Base-by-base conservation (phyloP, 2,329 filamentous ascomycete species). In the Colletotrichum sp. region DNA sequence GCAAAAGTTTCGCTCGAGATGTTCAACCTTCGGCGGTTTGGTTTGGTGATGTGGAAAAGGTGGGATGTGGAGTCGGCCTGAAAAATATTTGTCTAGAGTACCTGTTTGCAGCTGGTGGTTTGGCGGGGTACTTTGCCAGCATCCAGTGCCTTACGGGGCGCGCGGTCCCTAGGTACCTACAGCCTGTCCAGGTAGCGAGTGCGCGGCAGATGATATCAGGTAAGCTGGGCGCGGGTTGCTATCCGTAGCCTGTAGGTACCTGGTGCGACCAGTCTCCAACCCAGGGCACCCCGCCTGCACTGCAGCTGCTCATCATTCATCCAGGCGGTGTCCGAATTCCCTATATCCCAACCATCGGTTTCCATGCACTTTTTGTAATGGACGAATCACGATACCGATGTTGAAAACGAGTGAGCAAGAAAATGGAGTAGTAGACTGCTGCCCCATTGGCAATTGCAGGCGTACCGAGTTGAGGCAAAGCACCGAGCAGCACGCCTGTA, bases 51-150 rank as follows among this genome's bases (percentile, higher is more conserved):
- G 74, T 69, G 75, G 75, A 49, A 59, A 67, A 65, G 74, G 75
- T 77, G 72, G 71, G 61, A 75, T 71, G 75, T 77, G 75, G 75
- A 77, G 75, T 63, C 63, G 39, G 30, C 27, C 36, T 70, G 75
- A 77, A 77, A 52, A 77, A 77, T 77, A 75, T 77, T 77, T 77
- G 69, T 64, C 39, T 73, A 59, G 34, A 61, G 74, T 76, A 71
- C 61, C 34, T 57, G 55, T 39, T 29, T 44, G 32, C 52, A 30
- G 70, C 64, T 44, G 67, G 52, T 59, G 70, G 39, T 74, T 74
- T 74, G 65, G 70, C 74, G 74, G 74, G 74, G 74, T 74, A 68
- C 44, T 52, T 52, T 52, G 44, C 44, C n/a, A 52, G 44, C 29
- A 34, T 44, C 19, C 27, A 64, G 44, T 73, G 64, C 64, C 57